A percentile compares a stretch with the other conserved stretches of the same genome.
These are phyloP conservation scores for Triticum turgidum DNA, from an alignment of 176 grass and related monocot species.

Conservation along the genomic window DNA sequence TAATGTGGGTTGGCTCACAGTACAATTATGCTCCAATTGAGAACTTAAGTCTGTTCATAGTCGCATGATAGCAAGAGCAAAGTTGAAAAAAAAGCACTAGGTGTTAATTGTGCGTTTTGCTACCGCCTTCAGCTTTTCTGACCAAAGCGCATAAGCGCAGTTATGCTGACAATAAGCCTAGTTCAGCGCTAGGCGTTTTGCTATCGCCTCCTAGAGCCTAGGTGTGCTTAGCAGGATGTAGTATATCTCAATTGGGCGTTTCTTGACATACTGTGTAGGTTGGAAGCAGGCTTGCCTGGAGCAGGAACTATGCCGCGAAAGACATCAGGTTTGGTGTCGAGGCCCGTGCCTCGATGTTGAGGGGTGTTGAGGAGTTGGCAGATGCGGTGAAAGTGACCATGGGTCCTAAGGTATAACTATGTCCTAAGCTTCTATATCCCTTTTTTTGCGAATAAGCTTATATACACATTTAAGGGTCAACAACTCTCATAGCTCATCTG, in stretches of 20 bases:
- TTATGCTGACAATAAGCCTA: too few relatives aligned
- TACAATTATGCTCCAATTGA: background rate
- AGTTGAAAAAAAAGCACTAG: too few relatives aligned
- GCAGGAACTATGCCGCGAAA: slow-evolving; percentile 93
- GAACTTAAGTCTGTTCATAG: background rate
- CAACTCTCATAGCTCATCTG: background rate
- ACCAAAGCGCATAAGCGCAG: too few relatives aligned
- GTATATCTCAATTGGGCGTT: background rate
- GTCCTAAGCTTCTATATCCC: background rate
- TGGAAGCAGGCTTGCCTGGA: slow-evolving; percentile 86
- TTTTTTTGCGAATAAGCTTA: background rate
- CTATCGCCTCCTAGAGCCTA: too few relatives aligned
- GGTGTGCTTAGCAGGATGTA: background rate
- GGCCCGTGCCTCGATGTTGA: slow-evolving; percentile 91
- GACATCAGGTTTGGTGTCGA: slow-evolving; percentile 98
- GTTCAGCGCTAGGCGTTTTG: too few relatives aligned
- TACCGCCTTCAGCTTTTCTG: too few relatives aligned
- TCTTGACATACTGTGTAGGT: slow-evolving; percentile 41
- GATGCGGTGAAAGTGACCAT: slow-evolving; percentile 98
- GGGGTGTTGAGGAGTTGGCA: slow-evolving; percentile 85
- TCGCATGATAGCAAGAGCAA: background rate
- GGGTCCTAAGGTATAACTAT: slow-evolving; percentile 83
- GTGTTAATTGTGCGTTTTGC: too few relatives aligned
- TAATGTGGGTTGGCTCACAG: background rate
- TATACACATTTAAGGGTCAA: background rate